phyloP scores from a whole-genome alignment of 768 basidiomycete species.

The Rhodotorula graminis region DNA sequence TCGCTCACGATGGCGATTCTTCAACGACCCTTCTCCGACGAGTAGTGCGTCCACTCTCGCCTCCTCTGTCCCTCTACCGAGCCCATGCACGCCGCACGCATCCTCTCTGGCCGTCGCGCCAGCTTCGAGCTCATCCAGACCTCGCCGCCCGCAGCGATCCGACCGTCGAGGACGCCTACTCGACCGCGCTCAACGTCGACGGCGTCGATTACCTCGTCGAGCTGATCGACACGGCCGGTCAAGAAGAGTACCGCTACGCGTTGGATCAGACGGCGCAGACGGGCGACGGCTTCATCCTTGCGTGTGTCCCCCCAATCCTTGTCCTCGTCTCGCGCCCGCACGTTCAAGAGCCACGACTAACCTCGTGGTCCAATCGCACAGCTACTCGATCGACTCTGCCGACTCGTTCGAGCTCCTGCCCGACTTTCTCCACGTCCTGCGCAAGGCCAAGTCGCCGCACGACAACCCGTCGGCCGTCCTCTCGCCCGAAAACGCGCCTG shows the following conservation, averaged over 20 bases:
- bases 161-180: constrained; percentile 82
- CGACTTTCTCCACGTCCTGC: constrained; percentile 18
- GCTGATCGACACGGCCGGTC: constrained; percentile 96
- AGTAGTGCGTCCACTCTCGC: constrained; percentile 20
- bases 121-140: constrained; percentile 56
- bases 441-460: constrained; percentile 24
- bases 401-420: constrained; percentile 26
- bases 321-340: no score
- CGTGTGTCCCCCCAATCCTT: constrained; percentile 1
- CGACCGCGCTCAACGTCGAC: constrained; percentile 73
- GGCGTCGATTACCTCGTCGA: constrained; percentile 91
- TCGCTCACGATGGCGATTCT: constrained; percentile 25
- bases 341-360: no score
- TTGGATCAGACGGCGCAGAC: background rate
- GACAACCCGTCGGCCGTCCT: constrained; percentile 11
- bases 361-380: background rate
- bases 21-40: constrained; percentile 13
- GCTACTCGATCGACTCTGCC: constrained; percentile 30
- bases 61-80: no score
- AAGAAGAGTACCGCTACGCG: constrained; percentile 56
- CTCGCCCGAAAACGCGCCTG: constrained; percentile 78
- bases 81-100: no score
- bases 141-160: constrained; percentile 87
- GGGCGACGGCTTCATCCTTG: constrained; percentile 30
- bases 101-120: no score